These are phyloP conservation scores for Epipyxis sp. DNA, from an alignment of 108 stramenopile genomes.

Conservation along the genomic window DNA sequence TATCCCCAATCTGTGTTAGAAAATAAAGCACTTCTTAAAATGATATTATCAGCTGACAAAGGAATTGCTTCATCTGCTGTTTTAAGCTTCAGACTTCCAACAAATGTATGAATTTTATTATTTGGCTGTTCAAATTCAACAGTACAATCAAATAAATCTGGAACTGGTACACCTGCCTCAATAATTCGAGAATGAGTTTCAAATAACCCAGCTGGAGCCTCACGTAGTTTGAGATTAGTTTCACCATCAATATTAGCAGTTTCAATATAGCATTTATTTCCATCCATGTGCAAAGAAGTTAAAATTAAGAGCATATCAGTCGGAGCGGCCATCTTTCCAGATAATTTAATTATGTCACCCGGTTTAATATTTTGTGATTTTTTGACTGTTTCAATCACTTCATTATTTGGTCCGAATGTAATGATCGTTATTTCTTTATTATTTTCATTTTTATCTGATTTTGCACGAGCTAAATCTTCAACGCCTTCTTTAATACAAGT, in stretches of 20 bases:
- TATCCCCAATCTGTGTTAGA: conserved; percentile 35
- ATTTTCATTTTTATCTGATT: conserved; percentile 62
- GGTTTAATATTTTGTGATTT: conserved; percentile 14
- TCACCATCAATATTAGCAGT: conserved; percentile 54
- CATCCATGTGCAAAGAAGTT: conserved; percentile 18
- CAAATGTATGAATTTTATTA: conserved; percentile 47
- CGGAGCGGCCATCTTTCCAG: neutral
- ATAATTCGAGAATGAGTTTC: neutral
- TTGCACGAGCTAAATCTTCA: conserved; percentile 79
- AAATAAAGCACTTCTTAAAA: conserved; percentile 4
- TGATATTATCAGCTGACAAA: neutral
- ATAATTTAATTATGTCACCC: conserved; percentile 30
- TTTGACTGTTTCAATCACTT: conserved; percentile 5
- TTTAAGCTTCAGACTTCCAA: conserved; percentile 37
- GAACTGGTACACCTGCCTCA: conserved; percentile 3
- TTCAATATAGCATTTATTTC: conserved; percentile 45
- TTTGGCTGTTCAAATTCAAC: conserved; percentile 50
- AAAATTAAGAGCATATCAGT: conserved; percentile 16
- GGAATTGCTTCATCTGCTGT: conserved; percentile 9
- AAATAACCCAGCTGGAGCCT: conserved; percentile 26
- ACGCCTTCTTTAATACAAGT: conserved; percentile 80
- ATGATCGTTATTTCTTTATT: conserved; percentile 5
- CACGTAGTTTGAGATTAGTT: conserved; percentile 54
- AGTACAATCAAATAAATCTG: conserved; percentile 9
- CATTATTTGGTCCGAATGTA: neutral